phyloP scores from a whole-genome alignment of 768 basidiomycete genomes.

The Lactarius hatsudake region DNA sequence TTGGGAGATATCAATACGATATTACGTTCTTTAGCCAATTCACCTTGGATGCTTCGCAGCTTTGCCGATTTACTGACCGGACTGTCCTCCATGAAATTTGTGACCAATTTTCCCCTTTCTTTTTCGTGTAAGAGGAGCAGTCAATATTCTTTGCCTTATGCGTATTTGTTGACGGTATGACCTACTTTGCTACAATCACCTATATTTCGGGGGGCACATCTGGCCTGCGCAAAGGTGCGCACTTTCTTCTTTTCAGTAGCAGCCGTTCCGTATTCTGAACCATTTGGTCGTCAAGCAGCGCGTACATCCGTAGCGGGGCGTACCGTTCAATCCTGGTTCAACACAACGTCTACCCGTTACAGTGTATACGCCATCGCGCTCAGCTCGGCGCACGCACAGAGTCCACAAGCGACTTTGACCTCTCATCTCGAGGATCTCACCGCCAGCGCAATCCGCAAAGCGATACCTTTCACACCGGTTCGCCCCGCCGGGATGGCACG shows the following conservation, averaged over 20 bases:
- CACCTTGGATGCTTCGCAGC: too few species aligned
- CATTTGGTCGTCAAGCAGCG: neutral
- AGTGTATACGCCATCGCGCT: neutral
- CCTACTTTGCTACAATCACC: conserved; percentile 18
- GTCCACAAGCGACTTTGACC: conserved; percentile 18
- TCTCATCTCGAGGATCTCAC: conserved; percentile 20
- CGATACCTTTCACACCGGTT: conserved; percentile 3
- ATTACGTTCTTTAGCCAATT: too few species aligned
- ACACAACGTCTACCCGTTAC: neutral
- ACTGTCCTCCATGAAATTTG: too few species aligned
- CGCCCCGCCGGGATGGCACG: neutral
- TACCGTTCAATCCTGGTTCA: conserved; percentile 27
- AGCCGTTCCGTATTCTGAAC: too few species aligned
- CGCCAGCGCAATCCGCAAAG: conserved; percentile 10
- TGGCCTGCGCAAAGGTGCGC: conserved; percentile 19
- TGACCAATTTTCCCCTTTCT: too few species aligned
- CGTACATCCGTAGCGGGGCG: conserved; percentile 18
- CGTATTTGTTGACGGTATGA: conserved; percentile 2
- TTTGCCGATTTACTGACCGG: too few species aligned
- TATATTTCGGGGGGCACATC: conserved; percentile 24
- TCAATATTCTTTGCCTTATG: conserved; percentile 19
- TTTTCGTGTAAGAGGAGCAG: neutral
- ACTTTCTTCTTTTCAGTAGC: neutral
- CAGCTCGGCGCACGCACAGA: neutral
- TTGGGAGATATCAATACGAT: too few species aligned